Percentiles rank a stretch among this genome's conserved stretches.
Conservation (phyloP, 2,329 filamentous ascomycete genomes). For the Byssoonygena ceratinophila region DNA sequence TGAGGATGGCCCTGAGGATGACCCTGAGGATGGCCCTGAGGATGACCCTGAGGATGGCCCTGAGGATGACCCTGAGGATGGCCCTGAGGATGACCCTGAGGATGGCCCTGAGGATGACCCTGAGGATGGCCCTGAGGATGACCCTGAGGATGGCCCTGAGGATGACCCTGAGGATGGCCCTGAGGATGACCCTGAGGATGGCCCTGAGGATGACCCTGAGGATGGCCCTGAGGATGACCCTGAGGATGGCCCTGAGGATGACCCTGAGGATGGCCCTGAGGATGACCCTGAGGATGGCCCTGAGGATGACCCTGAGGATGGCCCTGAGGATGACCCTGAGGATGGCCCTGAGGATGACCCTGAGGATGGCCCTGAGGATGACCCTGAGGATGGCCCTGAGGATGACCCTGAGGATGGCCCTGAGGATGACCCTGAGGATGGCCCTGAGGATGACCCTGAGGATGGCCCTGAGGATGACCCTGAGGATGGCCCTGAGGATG, state of each 20-base stretch:
- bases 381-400: conserved; percentile 4
- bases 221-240: background rate
- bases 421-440: conserved; percentile 6
- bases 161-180: background rate
- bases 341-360: conserved; percentile 5
- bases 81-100: conserved; percentile 1
- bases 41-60: background rate
- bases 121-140: conserved; percentile 2
- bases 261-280: conserved; percentile 7
- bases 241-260: background rate
- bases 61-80: conserved; percentile 1
- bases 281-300: conserved; percentile 2
- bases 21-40: background rate
- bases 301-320: background rate
- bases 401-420: background rate
- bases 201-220: conserved; percentile 3
- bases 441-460: conserved; percentile 4
- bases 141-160: background rate
- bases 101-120: conserved; percentile 1
- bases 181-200: conserved; percentile 8
- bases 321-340: background rate
- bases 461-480: conserved; percentile 2
- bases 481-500: conserved; percentile 3
- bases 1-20: conserved; percentile 5
- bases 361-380: conserved; percentile 4